Base-by-base conservation (phyloP, 805 yeast genomes). In the Sugiyamaella chiloensis region DNA sequence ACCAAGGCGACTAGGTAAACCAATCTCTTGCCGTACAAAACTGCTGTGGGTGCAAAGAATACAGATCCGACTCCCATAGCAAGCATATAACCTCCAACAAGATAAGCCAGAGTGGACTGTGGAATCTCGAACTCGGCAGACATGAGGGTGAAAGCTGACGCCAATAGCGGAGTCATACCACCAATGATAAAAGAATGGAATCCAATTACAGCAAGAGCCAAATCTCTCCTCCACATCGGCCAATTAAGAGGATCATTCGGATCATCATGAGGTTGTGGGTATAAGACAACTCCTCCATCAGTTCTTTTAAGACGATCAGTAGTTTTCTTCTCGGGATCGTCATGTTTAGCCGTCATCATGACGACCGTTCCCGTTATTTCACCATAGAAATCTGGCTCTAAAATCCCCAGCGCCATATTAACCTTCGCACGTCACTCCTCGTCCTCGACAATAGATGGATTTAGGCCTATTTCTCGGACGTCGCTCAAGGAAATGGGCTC, bases 211-310 rank as follows among this genome's bases (percentile, higher is more conserved):
- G 70, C 53, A 34, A 80, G 63, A 5, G 83, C 77, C 40, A 77
- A 50, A 51, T 80, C 85, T 24, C 83, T 66, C 34, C 77, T 68
- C 79, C 81, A 76, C 5, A 71, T 56, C 1, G 85, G 83, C 86
- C 85, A 79, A 56, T 80, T 81, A 34, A 80, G 66, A 2, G 86
- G 86, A 53, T 80, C 86, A 55, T 81, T 79, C 3, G 83, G 81
- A 52, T 75, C 68, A 54, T 79, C 77, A 31, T 76, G 78, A 4
- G 86, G 86, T 59, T 80, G 86, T 0, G 86, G 86, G 46, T 70
- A 64, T 29, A 81, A 63, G 27, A 80, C 71, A 19, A 80, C 63
- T 1, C 85, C 85, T 2, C 62, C 59, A 5, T 66, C 60, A 4
- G 77, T 73, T 37, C 68, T 71, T 49, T 80, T 79, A 41, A 78